These are phyloP conservation scores for Westerdykella aurantiaca DNA, from an alignment of 2,329 filamentous ascomycete genomes.

Conservation along the genomic window DNA sequence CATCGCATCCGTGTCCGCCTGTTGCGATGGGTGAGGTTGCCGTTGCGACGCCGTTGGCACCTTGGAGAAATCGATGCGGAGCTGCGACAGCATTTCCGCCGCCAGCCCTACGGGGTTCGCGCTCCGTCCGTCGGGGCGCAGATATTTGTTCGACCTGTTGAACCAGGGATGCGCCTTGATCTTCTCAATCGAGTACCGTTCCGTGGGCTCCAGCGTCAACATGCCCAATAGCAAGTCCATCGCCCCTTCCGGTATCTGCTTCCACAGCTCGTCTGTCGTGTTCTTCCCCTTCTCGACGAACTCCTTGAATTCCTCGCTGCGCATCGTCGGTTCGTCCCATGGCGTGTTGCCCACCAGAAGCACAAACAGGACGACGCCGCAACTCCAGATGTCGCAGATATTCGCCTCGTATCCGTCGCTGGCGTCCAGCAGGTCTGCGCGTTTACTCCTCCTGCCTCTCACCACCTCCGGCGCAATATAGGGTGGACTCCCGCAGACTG, in stretches of 20 bases:
- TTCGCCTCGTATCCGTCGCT: constrained; percentile 64
- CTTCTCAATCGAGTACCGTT: constrained; percentile 78
- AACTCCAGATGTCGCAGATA: constrained; percentile 91
- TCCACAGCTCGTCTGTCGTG: constrained; percentile 81
- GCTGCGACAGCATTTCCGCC: constrained; percentile 88
- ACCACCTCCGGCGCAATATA: constrained; percentile 95
- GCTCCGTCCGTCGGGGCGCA: constrained; percentile 67
- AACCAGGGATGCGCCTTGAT: constrained; percentile 94
- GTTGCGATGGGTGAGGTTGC: constrained; percentile 29
- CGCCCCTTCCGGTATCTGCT: constrained; percentile 65
- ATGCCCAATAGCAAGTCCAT: constrained; percentile 85
- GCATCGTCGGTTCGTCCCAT: constrained; percentile 85
- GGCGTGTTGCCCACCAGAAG: constrained; percentile 93
- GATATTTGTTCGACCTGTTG: constrained; percentile 71
- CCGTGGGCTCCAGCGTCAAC: constrained; percentile 71
- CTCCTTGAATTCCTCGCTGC: constrained; percentile 87
- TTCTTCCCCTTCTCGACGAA: constrained; percentile 75
- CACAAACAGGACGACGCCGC: constrained; percentile 95
- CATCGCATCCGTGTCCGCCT: constrained; percentile 52
- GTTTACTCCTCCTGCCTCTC: constrained; percentile 44
- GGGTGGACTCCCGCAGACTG: constrained; percentile 90
- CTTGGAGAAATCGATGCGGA: constrained; percentile 81
- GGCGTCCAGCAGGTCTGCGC: constrained; percentile 44
- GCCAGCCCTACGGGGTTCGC: constrained; percentile 77
- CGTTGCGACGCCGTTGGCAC: constrained; percentile 51